A percentile compares a stretch with the other conserved stretches of the same genome.
Evolutionary conservation across 1,284 basidiomycete species (phyloP).

Genomic region (Apiotrichum akiyoshidainum): DNA sequence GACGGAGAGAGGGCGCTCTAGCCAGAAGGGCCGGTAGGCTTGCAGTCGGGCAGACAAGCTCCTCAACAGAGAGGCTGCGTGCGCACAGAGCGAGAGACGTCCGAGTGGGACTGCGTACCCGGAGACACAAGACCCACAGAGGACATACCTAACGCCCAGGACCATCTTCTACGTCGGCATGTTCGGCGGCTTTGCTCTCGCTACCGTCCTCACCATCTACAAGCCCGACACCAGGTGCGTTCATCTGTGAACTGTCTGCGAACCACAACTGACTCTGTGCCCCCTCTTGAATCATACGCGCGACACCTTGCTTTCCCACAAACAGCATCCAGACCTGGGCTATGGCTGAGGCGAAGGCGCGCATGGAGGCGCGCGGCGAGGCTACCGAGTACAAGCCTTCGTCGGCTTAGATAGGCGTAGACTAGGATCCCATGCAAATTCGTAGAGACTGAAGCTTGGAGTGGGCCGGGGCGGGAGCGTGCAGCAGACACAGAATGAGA

Average conservation of each 20-base stretch:
- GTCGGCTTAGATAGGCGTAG: constrained; percentile 2
- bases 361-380: constrained; percentile 85
- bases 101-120: not conserved
- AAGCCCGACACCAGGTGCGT: constrained; percentile 92
- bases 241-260: too few relatives aligned
- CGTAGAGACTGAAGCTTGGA: not conserved
- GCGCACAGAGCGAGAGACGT: not conserved
- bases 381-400: constrained; percentile 69
- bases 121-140: not conserved
- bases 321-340: constrained; percentile 84
- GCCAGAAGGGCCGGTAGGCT: too few relatives aligned
- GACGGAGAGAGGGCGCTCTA: too few relatives aligned
- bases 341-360: constrained; percentile 74
- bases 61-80: too few relatives aligned
- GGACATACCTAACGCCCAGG: constrained; percentile 19
- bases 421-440: constrained; percentile 1
- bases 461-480: not conserved
- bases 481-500: not conserved
- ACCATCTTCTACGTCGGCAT: constrained; percentile 81
- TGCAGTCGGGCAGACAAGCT: too few relatives aligned
- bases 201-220: constrained; percentile 76
- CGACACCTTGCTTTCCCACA: not conserved
- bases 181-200: constrained; percentile 81
- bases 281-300: not conserved
- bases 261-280: constrained; percentile 4